Conservation (phyloP, 441 rosid genomes). For the Manihot esculenta region DNA sequence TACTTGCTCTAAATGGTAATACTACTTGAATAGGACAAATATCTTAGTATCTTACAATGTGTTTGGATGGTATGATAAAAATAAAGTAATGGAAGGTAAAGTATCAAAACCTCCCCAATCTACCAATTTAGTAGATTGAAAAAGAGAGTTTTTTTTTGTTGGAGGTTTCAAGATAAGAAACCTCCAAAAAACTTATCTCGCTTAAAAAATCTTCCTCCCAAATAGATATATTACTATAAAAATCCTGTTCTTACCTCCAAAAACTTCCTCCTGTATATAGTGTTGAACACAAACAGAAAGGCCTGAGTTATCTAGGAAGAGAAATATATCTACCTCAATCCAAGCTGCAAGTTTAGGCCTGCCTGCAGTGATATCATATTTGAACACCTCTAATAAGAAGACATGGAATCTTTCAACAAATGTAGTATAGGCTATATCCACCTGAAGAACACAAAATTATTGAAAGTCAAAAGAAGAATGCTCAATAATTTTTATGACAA, state of each 20-base stretch:
- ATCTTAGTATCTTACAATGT: too few species aligned
- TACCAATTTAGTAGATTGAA: too few species aligned
- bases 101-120: too few species aligned
- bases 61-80: background rate
- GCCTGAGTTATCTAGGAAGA: background rate
- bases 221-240: too few species aligned
- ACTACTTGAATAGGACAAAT: too few species aligned
- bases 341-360: constrained; percentile 74
- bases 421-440: constrained; percentile 69
- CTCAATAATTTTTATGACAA: background rate
- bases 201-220: too few species aligned
- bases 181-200: too few species aligned
- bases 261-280: too few species aligned
- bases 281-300: background rate
- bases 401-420: constrained; percentile 63
- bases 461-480: background rate
- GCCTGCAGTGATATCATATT: constrained; percentile 59
- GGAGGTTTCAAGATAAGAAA: too few species aligned
- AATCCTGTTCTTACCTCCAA: too few species aligned
- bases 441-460: constrained; percentile 36
- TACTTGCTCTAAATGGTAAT: background rate
- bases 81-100: too few species aligned
- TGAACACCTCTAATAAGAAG: constrained; percentile 46
- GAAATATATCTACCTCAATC: constrained; percentile 54
- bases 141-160: too few species aligned